Percentiles rank a stretch among this genome's conserved stretches.
Evolutionary conservation across 1,139 yeast species (phyloP).

Genomic region (Saccharomycopsis phalli): DNA sequence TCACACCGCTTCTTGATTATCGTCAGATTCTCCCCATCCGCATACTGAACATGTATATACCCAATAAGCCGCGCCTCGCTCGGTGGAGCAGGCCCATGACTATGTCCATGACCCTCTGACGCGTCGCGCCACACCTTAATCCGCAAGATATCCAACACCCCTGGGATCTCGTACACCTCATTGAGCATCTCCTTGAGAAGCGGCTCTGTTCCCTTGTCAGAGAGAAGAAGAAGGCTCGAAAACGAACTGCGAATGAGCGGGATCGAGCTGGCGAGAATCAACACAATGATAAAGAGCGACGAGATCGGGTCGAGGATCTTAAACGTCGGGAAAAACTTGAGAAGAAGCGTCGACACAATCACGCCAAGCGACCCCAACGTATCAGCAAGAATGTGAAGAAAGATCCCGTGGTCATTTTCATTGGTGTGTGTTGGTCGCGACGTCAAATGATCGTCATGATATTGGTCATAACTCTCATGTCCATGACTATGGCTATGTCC

Average conservation of each 20-base stretch:
- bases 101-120: constrained; percentile 26
- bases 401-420: constrained; percentile 95
- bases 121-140: constrained; percentile 87
- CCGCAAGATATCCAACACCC: constrained; percentile 76
- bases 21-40: constrained; percentile 57
- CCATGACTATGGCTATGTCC: constrained; percentile 24
- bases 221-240: constrained; percentile 55
- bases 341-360: constrained; percentile 69
- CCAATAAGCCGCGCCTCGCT: constrained; percentile 34
- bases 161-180: constrained; percentile 62
- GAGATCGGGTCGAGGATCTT: constrained; percentile 82
- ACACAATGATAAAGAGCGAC: constrained; percentile 72
- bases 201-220: constrained; percentile 43
- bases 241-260: constrained; percentile 83
- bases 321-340: constrained; percentile 45
- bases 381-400: constrained; percentile 87
- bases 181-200: constrained; percentile 53
- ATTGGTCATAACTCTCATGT: constrained; percentile 22
- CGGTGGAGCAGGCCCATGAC: constrained; percentile 18
- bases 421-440: too few relatives aligned
- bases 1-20: constrained; percentile 57
- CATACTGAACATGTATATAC: constrained; percentile 60
- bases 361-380: constrained; percentile 97
- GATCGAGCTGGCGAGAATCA: constrained; percentile 72
- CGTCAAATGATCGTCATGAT: neutral